phyloP scores from a whole-genome alignment of 1,284 basidiomycete species.

The Melampsora allii-populina region DNA sequence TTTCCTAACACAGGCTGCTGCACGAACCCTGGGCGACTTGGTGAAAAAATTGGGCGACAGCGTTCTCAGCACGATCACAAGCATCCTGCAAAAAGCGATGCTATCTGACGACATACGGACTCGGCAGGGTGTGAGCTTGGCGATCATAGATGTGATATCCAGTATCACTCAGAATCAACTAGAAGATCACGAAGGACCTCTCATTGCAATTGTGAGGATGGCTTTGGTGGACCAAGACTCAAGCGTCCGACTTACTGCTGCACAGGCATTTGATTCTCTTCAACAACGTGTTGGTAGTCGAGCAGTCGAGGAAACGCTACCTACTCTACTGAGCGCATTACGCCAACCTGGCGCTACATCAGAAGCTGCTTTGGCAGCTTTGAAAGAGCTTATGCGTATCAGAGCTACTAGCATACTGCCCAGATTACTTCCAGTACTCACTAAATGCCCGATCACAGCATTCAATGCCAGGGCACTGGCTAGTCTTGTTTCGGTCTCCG shows the following conservation, averaged over 20 bases:
- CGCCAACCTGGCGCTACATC: conserved; percentile 84
- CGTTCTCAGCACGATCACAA: conserved; percentile 77
- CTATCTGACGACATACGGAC: conserved; percentile 69
- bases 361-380: conserved; percentile 83
- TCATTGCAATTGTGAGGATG: conserved; percentile 77
- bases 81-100: conserved; percentile 62
- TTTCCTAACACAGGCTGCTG: conserved; percentile 55
- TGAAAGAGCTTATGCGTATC: conserved; percentile 77
- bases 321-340: conserved; percentile 87
- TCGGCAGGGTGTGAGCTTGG: conserved; percentile 82
- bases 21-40: conserved; percentile 79
- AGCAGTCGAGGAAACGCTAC: conserved; percentile 95
- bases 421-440: conserved; percentile 90
- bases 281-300: conserved; percentile 85
- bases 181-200: conserved; percentile 84
- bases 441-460: conserved; percentile 80
- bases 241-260: conserved; percentile 85
- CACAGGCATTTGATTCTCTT: conserved; percentile 86
- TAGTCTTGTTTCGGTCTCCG: conserved; percentile 88
- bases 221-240: conserved; percentile 85
- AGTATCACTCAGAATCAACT: conserved; percentile 80
- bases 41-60: conserved; percentile 96
- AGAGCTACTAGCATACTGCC: conserved; percentile 94
- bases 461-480: conserved; percentile 94
- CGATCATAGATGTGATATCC: conserved; percentile 83